Conservation (phyloP, 805 yeast genomes). For the Starmerella asiatica region DNA sequence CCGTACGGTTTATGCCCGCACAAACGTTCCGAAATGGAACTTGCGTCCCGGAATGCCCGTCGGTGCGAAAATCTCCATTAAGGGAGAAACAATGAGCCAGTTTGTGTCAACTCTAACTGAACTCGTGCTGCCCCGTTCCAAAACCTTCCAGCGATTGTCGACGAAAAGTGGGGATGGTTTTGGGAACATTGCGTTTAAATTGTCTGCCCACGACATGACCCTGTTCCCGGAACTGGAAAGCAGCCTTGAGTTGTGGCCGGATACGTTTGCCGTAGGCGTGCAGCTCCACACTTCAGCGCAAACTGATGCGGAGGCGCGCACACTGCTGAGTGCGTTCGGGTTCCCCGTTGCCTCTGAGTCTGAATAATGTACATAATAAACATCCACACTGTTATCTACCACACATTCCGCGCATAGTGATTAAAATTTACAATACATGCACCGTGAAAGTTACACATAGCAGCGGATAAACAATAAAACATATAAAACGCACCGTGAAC, state of each 20-base stretch:
- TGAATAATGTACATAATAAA: conserved; percentile 5
- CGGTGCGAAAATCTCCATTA: conserved; percentile 73
- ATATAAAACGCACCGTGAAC: background rate
- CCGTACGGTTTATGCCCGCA: conserved; percentile 51
- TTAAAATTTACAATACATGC: background rate
- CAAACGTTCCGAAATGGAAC: conserved; percentile 75
- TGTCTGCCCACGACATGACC: conserved; percentile 60
- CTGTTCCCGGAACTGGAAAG: conserved; percentile 88
- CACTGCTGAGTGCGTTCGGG: conserved; percentile 67
- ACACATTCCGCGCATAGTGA: background rate
- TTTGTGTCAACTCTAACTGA: conserved; percentile 79
- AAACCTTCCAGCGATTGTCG: conserved; percentile 71
- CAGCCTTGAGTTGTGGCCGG: conserved; percentile 81
- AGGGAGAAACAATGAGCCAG: conserved; percentile 73
- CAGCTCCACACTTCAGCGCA: conserved; percentile 80
- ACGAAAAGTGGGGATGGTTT: conserved; percentile 65
- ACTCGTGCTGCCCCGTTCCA: conserved; percentile 81
- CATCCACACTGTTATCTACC: no score
- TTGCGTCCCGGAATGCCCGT: conserved; percentile 76
- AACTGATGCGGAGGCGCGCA: conserved; percentile 79
- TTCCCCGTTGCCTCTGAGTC: conserved; percentile 50
- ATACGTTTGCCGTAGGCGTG: conserved; percentile 71
- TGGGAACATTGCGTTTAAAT: conserved; percentile 79
- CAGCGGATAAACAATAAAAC: no score
- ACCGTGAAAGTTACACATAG: no score